These are phyloP conservation scores for Heterobasidion annosum DNA, from an alignment of 1,284 basidiomycete species.

Conservation along the genomic window DNA sequence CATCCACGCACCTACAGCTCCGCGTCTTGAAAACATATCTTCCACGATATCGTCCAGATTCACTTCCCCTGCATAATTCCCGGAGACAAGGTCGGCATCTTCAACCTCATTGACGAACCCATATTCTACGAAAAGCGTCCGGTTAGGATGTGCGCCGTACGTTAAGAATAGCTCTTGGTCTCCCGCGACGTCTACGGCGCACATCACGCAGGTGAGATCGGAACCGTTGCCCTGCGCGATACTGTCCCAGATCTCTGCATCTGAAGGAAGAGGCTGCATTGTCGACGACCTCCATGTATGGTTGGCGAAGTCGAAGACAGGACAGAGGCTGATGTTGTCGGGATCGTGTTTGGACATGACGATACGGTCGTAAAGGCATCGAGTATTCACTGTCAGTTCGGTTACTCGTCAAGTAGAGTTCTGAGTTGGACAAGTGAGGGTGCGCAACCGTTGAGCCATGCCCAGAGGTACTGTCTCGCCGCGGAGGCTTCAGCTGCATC, in stretches of 20 bases:
- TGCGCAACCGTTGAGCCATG: constrained; percentile 71
- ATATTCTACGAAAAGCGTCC: constrained; percentile 74
- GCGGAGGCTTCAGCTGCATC: background rate
- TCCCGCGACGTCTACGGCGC: constrained; percentile 27
- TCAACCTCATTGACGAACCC: constrained; percentile 55
- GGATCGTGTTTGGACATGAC: constrained; percentile 39
- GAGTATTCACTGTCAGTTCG: constrained; percentile 65
- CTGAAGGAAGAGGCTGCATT: constrained; percentile 8
- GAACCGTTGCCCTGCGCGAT: constrained; percentile 17
- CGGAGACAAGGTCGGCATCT: constrained; percentile 17
- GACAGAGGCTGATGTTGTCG: constrained; percentile 76
- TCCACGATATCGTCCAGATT: constrained; percentile 55
- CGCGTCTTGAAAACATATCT: constrained; percentile 32
- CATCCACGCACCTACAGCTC: constrained; percentile 32
- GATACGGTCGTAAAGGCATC: constrained; percentile 75
- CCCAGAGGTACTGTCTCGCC: constrained; percentile 59
- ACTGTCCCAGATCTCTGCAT: background rate
- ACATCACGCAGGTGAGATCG: constrained; percentile 48
- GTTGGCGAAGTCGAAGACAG: constrained; percentile 82
- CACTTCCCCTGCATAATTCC: constrained; percentile 39
- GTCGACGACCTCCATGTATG: constrained; percentile 33
- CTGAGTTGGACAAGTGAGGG: constrained; percentile 4
- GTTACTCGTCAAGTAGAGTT: constrained; percentile 8
- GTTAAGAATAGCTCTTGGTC: constrained; percentile 64
- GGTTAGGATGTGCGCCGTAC: constrained; percentile 72